Evolutionary conservation across 2,329 filamentous ascomycete genomes (phyloP).

Genomic region (Pseudovirgaria hyperparasitica): DNA sequence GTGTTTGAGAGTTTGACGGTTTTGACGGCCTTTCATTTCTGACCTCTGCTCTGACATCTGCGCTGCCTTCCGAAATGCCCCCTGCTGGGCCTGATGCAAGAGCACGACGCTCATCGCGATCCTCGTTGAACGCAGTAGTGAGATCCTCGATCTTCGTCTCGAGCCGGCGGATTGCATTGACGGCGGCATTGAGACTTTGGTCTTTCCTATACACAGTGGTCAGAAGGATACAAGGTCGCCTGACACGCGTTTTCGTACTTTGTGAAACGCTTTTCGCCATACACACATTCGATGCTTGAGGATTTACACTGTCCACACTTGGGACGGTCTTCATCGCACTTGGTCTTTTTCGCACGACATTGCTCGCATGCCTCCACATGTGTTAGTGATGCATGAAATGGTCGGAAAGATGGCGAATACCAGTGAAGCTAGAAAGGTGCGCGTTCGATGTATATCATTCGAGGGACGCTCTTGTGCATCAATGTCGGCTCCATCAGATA

Average conservation of each 20-base stretch:
- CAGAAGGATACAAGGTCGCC: constrained; percentile 1
- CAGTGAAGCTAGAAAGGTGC: too few relatives aligned
- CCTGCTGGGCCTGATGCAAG: too few relatives aligned
- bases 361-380: constrained; percentile 43
- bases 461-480: too few relatives aligned
- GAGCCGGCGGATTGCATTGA: constrained; percentile 40
- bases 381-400: too few relatives aligned
- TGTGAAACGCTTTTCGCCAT: constrained; percentile 40
- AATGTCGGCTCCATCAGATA: too few relatives aligned
- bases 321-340: constrained; percentile 42
- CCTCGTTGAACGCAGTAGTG: constrained; percentile 22
- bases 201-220: constrained; percentile 29
- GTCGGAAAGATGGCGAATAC: too few relatives aligned
- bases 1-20: too few relatives aligned
- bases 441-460: too few relatives aligned
- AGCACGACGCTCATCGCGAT: too few relatives aligned
- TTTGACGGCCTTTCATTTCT: too few relatives aligned
- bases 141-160: constrained; percentile 40
- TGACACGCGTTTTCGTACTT: constrained; percentile 24
- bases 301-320: constrained; percentile 38
- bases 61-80: too few relatives aligned
- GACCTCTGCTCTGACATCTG: too few relatives aligned
- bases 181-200: constrained; percentile 40
- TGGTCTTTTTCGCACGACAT: constrained; percentile 40
- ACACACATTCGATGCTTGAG: constrained; percentile 37